A percentile compares a stretch with the other conserved stretches of the same genome.
Conservation (phyloP, 2,329 filamentous ascomycete species). For the Fusarium agapanthi region DNA sequence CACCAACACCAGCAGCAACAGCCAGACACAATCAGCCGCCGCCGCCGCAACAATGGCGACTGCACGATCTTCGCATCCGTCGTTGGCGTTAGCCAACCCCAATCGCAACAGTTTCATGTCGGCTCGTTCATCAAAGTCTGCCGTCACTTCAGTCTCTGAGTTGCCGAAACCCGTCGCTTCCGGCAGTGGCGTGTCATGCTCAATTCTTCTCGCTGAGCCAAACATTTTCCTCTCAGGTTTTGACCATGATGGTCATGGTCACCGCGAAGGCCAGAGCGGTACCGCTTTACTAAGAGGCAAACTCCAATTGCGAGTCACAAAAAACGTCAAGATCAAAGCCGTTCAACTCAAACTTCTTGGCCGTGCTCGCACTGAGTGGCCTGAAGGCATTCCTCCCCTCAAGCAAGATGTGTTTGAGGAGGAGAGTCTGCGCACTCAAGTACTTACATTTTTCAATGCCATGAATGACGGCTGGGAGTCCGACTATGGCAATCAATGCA, state of each 20-base stretch:
- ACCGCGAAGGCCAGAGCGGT: conserved; percentile 66
- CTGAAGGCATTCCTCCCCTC: conserved; percentile 89
- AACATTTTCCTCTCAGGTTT: conserved; percentile 82
- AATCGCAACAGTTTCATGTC: conserved; percentile 62
- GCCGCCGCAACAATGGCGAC: conserved; percentile 38
- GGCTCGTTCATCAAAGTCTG: conserved; percentile 59
- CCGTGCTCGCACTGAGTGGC: conserved; percentile 91
- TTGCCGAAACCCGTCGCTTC: conserved; percentile 79
- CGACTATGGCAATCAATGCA: conserved; percentile 71
- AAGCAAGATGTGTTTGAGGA: conserved; percentile 87
- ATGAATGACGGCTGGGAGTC: conserved; percentile 68
- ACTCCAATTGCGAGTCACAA: conserved; percentile 82
- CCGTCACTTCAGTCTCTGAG: conserved; percentile 63
- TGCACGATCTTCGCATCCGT: conserved; percentile 32
- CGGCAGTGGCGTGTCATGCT: conserved; percentile 78
- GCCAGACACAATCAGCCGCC: conserved; percentile 23
- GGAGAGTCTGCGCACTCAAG: conserved; percentile 87
- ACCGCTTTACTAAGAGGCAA: conserved; percentile 88
- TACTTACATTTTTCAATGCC: conserved; percentile 91
- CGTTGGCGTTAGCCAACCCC: conserved; percentile 37
- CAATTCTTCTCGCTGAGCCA: conserved; percentile 80
- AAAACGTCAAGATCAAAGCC: conserved; percentile 92
- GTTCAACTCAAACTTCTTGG: conserved; percentile 88
- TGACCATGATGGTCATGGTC: conserved; percentile 70
- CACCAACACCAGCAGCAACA: conserved; percentile 15